Evolutionary conservation across 202 grass and related monocot genomes (phyloP), one percentile per base, ranked within the genome.

Genomic region (Alloteropsis angusta): DNA sequence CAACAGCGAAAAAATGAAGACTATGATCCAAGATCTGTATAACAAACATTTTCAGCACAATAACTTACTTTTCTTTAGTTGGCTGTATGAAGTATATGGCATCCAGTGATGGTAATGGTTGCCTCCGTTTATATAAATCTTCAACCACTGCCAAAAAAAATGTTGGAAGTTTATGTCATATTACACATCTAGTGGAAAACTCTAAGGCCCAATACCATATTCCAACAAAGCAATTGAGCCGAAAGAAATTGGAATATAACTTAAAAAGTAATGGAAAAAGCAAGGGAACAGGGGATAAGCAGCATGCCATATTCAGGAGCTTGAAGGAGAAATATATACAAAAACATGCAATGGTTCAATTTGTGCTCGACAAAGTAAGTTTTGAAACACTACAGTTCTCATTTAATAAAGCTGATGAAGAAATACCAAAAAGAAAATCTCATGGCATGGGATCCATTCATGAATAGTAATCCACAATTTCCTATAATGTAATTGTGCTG

Each of bases 71-170:
- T 61, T 98, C 95, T 91, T 94, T 98, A 74, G 85, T 85, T 83
- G 95, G 95, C 83, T 98, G 95, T n/a, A 98, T 95, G 72, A 98
- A 98, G 87, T 98, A 98, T 88, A 98, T 93, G 42, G 92, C 95
- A 90, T 98, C 87, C 86, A 98, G 80, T 76, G 95, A 90, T 48
- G 95, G 95, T 42, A 98, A 87, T 37, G 95, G 95, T 37, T 98
- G 91, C 72, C 95, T 94, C 81, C 95, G 60, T 83, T 98, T 98
- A 79, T 84, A 94, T 83, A 98, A 74, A 85, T 98, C 95, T 85
- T 98, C 95, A n/a, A 98, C 95, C 87, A 98, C 95, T 98, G 78
- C 74, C 87, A 82, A 78, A 83, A 57, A 78, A 74, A 72, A 67
- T 79, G 16, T 50, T 74, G 1, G 30, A 65, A 58, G 52, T 74